Percentiles rank a stretch among this genome's conserved stretches.
phyloP scores from a whole-genome alignment of 2,329 filamentous ascomycete genomes.

The Leptosphaerulina australis region DNA sequence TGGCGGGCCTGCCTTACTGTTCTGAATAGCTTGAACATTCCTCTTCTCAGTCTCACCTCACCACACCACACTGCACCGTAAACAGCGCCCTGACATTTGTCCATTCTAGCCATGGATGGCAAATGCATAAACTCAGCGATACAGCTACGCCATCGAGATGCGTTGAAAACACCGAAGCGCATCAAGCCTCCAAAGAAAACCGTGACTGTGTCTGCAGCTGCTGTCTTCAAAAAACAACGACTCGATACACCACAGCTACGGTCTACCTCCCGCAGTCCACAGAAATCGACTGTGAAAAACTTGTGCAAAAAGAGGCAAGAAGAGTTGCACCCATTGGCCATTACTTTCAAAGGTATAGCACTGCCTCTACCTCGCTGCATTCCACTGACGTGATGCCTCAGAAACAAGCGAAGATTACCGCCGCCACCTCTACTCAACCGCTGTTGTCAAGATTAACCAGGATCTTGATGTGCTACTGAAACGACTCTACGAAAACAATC shows the following conservation, averaged over 20 bases:
- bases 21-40: background rate
- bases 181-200: conserved; percentile 2
- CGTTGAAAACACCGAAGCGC: background rate
- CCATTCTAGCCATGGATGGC: background rate
- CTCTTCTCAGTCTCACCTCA: background rate
- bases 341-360: conserved; percentile 37
- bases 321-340: conserved; percentile 32
- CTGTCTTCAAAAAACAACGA: conserved; percentile 31
- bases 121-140: background rate
- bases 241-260: conserved; percentile 2
- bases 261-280: conserved; percentile 16
- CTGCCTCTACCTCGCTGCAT: background rate
- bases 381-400: conserved; percentile 21
- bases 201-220: conserved; percentile 29
- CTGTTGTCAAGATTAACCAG: conserved; percentile 29
- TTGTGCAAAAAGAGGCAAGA: conserved; percentile 10
- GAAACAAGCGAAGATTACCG: conserved; percentile 38
- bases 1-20: background rate
- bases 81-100: background rate
- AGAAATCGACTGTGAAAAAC: conserved; percentile 10
- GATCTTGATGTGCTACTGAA: conserved; percentile 24
- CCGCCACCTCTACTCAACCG: conserved; percentile 28
- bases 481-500: conserved; percentile 19
- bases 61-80: background rate
- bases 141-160: background rate